phyloP scores from a whole-genome alignment of 805 yeast genomes.

The Lipomyces sp. region DNA sequence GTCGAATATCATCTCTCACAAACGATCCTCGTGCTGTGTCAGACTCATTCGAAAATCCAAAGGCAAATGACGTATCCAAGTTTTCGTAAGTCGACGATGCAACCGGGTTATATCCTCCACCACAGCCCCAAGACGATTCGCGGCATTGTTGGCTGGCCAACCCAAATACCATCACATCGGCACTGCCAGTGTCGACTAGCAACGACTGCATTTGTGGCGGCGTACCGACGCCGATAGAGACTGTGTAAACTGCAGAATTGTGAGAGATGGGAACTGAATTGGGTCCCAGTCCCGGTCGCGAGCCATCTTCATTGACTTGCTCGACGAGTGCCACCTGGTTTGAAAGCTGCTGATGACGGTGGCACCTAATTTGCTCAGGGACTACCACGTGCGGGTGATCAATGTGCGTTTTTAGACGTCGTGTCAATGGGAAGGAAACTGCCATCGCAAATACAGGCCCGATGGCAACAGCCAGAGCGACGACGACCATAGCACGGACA shows the following conservation, averaged over 20 bases:
- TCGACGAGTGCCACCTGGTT: not conserved
- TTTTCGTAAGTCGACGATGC: slow-evolving; percentile 18
- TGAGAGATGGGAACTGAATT: slow-evolving; percentile 5
- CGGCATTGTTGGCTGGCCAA: slow-evolving; percentile 28
- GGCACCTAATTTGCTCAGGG: not conserved
- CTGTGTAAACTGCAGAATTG: slow-evolving; percentile 26
- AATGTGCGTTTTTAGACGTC: not conserved
- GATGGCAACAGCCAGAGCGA: not conserved
- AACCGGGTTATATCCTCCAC: slow-evolving; percentile 32
- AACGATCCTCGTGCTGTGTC: slow-evolving; percentile 29
- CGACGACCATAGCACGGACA: not conserved
- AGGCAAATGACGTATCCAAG: slow-evolving; percentile 13
- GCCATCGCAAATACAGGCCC: not conserved
- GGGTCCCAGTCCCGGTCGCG: not conserved
- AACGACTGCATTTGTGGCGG: slow-evolving; percentile 34
- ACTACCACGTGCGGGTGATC: slow-evolving; percentile 9
- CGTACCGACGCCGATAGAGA: slow-evolving; percentile 29
- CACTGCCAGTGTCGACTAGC: slow-evolving; percentile 33
- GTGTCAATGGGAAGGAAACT: slow-evolving; percentile 10
- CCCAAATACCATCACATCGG: slow-evolving; percentile 27
- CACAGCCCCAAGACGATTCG: slow-evolving; percentile 24
- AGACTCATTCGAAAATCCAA: slow-evolving; percentile 32
- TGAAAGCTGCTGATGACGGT: not conserved
- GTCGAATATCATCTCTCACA: slow-evolving; percentile 20
- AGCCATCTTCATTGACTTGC: not conserved